Conservation (phyloP, 306 rosid genomes). For the Cicer pinnatifidum region DNA sequence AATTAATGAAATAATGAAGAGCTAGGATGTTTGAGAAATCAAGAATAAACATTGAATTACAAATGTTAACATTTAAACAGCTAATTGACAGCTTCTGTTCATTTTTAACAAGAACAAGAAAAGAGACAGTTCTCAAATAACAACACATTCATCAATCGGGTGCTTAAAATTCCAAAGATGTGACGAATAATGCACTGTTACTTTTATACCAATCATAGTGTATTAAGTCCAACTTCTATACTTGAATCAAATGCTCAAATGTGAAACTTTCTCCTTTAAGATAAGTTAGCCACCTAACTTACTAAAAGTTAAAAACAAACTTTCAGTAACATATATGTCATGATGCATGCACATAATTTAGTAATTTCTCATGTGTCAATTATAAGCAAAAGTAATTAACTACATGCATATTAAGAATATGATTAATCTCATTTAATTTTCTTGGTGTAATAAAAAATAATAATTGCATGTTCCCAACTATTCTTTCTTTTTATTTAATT, state of each 20-base stretch:
- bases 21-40: constrained; percentile 13
- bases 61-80: neutral
- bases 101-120: neutral
- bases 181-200: neutral
- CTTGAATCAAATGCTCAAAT: neutral
- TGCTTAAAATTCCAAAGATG: neutral
- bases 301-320: constrained; percentile 1
- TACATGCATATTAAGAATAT: too few species aligned
- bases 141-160: neutral
- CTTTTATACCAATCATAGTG: neutral
- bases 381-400: too few species aligned
- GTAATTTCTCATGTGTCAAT: too few species aligned
- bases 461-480: too few species aligned
- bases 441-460: too few species aligned
- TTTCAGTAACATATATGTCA: neutral
- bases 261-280: neutral
- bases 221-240: neutral
- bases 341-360: neutral
- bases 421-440: too few species aligned
- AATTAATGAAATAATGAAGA: neutral
- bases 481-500: too few species aligned
- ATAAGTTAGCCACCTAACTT: neutral
- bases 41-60: neutral
- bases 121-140: neutral
- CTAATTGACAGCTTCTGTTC: neutral